Evolutionary conservation across 2,329 filamentous ascomycete genomes (phyloP).

Genomic region (Davidsoniella eucalypti): DNA sequence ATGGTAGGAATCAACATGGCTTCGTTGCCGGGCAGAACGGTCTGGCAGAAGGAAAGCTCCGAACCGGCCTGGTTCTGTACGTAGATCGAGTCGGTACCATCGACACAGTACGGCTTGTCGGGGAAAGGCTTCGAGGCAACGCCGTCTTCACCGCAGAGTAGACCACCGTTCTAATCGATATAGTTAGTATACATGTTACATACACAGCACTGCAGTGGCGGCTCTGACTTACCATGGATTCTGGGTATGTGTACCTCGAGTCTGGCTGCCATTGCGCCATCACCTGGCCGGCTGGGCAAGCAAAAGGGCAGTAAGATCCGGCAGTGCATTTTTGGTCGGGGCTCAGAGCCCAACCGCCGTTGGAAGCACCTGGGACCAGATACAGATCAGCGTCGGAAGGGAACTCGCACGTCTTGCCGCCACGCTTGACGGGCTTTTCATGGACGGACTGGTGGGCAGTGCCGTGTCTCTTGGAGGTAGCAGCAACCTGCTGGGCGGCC

Average conservation of each 20-base stretch:
- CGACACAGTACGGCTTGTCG: conserved; percentile 49
- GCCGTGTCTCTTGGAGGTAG: conserved; percentile 6
- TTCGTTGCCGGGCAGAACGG: conserved; percentile 62
- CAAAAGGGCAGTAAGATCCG: conserved; percentile 58
- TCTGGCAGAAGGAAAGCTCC: conserved; percentile 59
- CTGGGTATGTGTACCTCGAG: conserved; percentile 51
- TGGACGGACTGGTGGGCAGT: conserved; percentile 1
- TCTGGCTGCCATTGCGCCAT: conserved; percentile 64
- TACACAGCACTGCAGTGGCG: neutral
- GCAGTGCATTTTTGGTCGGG: conserved; percentile 53
- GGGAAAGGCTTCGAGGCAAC: conserved; percentile 53
- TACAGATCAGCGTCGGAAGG: conserved; percentile 51
- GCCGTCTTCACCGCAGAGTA: conserved; percentile 54
- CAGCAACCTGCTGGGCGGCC: conserved; percentile 8
- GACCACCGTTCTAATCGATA: conserved; percentile 45
- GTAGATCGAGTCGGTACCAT: conserved; percentile 47
- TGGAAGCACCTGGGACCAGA: conserved; percentile 41
- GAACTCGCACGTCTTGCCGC: conserved; percentile 37
- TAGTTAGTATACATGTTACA: conserved; percentile 1
- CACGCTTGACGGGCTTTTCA: conserved; percentile 14
- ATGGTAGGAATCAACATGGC: conserved; percentile 70
- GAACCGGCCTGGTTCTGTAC: conserved; percentile 49
- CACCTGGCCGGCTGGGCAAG: conserved; percentile 58
- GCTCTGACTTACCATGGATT: conserved; percentile 47
- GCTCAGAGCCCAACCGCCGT: conserved; percentile 67